Conservation (phyloP, 2,329 filamentous ascomycete species). For the Hypoxylon sp. region DNA sequence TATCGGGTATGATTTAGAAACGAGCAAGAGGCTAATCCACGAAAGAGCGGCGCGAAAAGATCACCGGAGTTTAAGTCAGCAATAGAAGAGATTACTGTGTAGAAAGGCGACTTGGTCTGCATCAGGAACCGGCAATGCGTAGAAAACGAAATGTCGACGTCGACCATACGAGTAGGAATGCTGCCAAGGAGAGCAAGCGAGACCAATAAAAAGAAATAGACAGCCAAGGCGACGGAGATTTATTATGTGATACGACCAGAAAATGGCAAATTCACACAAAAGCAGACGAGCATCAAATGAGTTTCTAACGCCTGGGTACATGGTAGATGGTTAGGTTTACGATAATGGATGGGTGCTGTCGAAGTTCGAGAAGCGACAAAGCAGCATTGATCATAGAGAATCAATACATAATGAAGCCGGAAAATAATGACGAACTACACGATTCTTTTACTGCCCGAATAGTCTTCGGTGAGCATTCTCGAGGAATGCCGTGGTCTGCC, state of each 20-base stretch:
- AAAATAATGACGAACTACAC: background rate
- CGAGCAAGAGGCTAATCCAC: slow-evolving; percentile 57
- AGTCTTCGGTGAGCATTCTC: slow-evolving; percentile 7
- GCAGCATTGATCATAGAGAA: slow-evolving; percentile 28
- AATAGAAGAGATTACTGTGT: slow-evolving; percentile 29
- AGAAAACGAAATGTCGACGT: no score
- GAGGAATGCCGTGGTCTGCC: slow-evolving; percentile 4
- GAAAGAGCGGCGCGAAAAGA: slow-evolving; percentile 47
- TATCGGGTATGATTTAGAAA: slow-evolving; percentile 64
- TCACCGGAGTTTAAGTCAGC: slow-evolving; percentile 33
- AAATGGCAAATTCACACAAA: slow-evolving; percentile 12
- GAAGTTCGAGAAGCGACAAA: slow-evolving; percentile 22
- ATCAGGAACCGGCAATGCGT: background rate
- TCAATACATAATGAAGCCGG: slow-evolving; percentile 27
- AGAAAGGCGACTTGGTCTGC: background rate
- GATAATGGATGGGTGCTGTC: slow-evolving; percentile 19
- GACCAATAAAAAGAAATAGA: slow-evolving; percentile 13
- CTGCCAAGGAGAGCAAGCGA: slow-evolving; percentile 9
- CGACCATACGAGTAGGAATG: no score
- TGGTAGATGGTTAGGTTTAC: slow-evolving; percentile 16
- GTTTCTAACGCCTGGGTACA: slow-evolving; percentile 21
- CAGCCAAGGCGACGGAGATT: slow-evolving; percentile 4
- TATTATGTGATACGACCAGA: slow-evolving; percentile 22
- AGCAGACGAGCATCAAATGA: slow-evolving; percentile 11
- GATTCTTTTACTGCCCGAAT: slow-evolving; percentile 4